Conservation (phyloP, 2,329 filamentous ascomycete species). For the Cordyceps fumosorosea region DNA sequence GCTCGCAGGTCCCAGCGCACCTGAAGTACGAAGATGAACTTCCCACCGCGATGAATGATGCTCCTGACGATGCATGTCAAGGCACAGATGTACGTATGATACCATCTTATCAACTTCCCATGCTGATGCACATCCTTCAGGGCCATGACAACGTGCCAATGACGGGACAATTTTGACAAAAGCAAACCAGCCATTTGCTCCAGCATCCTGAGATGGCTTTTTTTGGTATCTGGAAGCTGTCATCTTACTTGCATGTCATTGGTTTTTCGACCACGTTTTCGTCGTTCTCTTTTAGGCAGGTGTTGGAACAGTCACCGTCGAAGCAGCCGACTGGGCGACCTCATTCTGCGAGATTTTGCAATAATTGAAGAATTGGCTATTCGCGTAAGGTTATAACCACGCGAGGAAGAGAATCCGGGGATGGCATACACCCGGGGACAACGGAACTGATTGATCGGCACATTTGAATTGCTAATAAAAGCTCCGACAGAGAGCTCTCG, state of each 20-base stretch:
- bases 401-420: background rate
- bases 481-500: background rate
- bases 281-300: background rate
- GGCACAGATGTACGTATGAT: background rate
- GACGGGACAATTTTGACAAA: background rate
- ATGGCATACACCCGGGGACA: background rate
- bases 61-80: background rate
- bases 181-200: background rate
- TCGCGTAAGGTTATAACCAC: background rate
- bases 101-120: background rate
- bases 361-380: background rate
- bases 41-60: background rate
- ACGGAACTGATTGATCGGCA: background rate
- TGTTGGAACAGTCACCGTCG: background rate
- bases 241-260: background rate
- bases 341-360: background rate
- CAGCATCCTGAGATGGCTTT: background rate
- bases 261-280: background rate
- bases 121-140: background rate
- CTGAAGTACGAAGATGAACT: background rate
- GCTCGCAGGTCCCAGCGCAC: background rate
- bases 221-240: background rate
- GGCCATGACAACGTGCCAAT: background rate
- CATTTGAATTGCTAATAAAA: background rate
- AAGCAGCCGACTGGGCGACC: background rate